A percentile compares a stretch with the other conserved stretches of the same genome.
These are phyloP conservation scores for Porphyra umbilicalis DNA, from an alignment of 31 red algal species.

Conservation along the genomic window DNA sequence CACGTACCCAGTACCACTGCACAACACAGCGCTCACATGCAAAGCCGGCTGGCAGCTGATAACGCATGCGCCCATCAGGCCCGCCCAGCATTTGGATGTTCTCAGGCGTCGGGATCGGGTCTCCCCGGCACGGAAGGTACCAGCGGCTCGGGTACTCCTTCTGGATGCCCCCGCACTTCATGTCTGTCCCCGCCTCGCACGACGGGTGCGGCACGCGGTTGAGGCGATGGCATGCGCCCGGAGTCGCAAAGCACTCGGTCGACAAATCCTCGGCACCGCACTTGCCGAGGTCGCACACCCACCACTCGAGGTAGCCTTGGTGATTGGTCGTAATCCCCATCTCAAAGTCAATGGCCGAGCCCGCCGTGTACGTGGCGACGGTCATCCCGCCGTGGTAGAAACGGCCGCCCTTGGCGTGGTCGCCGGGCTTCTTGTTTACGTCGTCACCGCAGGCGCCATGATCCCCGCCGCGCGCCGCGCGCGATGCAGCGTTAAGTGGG, in stretches of 20 bases:
- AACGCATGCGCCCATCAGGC: background rate
- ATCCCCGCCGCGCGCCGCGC: background rate
- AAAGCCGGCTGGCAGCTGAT: background rate
- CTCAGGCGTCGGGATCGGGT: background rate
- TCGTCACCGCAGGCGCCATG: background rate
- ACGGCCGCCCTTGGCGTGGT: background rate
- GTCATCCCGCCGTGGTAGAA: background rate
- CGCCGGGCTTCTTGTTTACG: background rate
- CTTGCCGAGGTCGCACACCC: background rate
- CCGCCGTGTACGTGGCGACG: background rate
- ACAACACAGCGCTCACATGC: background rate
- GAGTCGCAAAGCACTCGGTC: background rate
- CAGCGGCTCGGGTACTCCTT: background rate
- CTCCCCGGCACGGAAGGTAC: background rate
- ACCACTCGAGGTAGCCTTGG: background rate
- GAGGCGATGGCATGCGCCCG: background rate
- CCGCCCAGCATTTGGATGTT: background rate
- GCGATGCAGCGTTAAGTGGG: background rate
- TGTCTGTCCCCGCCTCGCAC: background rate
- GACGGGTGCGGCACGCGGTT: background rate
- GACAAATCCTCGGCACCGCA: background rate
- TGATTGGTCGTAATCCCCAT: background rate
- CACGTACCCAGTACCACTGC: background rate
- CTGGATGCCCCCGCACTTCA: background rate
- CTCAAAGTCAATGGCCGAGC: background rate